These are phyloP conservation scores for Diutina neorugosa DNA, from an alignment of 1,139 yeast species.

Conservation along the genomic window DNA sequence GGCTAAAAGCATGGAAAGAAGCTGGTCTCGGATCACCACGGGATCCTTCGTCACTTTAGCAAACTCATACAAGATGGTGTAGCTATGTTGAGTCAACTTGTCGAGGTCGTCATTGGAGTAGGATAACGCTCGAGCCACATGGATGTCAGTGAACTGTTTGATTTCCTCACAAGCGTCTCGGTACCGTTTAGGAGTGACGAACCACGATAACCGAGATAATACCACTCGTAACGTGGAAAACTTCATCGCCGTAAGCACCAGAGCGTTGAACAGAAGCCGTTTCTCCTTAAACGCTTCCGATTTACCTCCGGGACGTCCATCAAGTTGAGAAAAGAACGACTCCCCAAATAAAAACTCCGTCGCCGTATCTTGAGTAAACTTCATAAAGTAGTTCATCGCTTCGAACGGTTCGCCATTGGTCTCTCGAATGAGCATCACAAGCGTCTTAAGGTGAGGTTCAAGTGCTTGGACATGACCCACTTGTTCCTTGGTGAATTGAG, in stretches of 20 bases:
- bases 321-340: neutral
- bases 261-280: neutral
- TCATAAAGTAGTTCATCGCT: neutral
- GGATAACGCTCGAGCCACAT: neutral
- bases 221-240: neutral
- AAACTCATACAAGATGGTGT: constrained; percentile 1
- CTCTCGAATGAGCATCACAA: constrained; percentile 6
- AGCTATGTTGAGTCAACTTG: neutral
- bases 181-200: neutral
- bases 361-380: constrained; percentile 1
- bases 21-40: neutral
- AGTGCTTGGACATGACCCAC: constrained; percentile 8
- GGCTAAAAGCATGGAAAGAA: neutral
- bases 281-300: neutral
- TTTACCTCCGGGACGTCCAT: neutral
- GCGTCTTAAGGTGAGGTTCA: constrained; percentile 7
- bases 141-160: neutral
- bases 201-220: neutral
- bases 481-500: constrained; percentile 10
- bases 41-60: neutral
- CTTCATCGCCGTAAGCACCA: neutral
- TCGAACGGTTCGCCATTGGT: neutral
- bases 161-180: neutral
- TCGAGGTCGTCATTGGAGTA: neutral
- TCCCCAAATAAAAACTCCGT: constrained; percentile 4